These are phyloP conservation scores for Cyberlindnera xishuangbannaensis DNA, from an alignment of 805 yeast genomes.

Conservation along the genomic window DNA sequence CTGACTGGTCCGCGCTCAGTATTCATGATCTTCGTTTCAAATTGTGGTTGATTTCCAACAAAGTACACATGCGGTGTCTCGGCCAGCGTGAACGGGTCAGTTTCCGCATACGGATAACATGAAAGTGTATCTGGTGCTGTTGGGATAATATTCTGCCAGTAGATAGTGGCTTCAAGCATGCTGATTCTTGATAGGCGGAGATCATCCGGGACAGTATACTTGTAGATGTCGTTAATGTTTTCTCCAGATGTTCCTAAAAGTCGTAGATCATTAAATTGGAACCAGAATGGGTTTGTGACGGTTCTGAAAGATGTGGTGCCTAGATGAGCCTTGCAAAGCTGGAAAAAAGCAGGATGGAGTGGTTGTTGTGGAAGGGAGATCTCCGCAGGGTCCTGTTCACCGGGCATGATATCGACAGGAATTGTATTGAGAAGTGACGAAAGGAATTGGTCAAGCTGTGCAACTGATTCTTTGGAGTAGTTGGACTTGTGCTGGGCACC, in stretches of 20 bases:
- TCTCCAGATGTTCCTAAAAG: constrained; percentile 81
- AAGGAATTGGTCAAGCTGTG: constrained; percentile 55
- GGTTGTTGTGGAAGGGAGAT: constrained; percentile 85
- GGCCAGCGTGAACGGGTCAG: constrained; percentile 75
- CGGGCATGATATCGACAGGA: constrained; percentile 80
- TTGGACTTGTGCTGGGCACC: constrained; percentile 50
- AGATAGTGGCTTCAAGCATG: constrained; percentile 60
- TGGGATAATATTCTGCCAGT: constrained; percentile 86
- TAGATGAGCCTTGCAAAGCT: constrained; percentile 36
- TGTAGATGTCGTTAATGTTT: constrained; percentile 69
- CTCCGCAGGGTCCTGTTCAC: constrained; percentile 81
- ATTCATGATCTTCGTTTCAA: constrained; percentile 38
- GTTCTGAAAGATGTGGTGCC: constrained; percentile 33
- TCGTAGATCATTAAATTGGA: constrained; percentile 49
- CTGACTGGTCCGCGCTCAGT: constrained; percentile 39
- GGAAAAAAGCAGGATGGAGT: constrained; percentile 71
- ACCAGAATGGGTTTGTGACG: constrained; percentile 72
- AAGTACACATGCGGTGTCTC: constrained; percentile 84
- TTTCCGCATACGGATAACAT: constrained; percentile 73
- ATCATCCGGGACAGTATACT: constrained; percentile 47
- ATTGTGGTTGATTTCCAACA: constrained; percentile 76
- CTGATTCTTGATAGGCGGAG: constrained; percentile 35
- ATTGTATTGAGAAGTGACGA: constrained; percentile 49
- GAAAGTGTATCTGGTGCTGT: constrained; percentile 95
- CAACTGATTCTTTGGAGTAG: constrained; percentile 42